Evolutionary conservation across 805 yeast species (phyloP).

Genomic region (Scheffersomyces spartinae): DNA sequence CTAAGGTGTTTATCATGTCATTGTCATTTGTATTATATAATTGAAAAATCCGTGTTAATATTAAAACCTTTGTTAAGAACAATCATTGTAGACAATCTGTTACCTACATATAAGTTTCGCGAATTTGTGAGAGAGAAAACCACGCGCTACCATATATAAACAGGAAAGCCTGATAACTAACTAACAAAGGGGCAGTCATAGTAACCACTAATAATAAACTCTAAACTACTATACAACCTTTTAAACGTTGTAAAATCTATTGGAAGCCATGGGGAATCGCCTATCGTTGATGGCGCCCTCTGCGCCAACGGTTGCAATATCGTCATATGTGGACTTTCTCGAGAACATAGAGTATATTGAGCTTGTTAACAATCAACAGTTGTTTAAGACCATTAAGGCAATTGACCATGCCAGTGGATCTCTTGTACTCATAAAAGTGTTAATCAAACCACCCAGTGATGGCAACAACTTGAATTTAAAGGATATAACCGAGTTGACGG

Average conservation of each 20-base stretch:
- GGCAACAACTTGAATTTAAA: conserved; percentile 12
- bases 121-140: no score
- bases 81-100: conserved; percentile 4
- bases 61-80: no score
- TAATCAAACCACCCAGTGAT: conserved; percentile 54
- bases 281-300: conserved; percentile 80
- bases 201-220: no score
- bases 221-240: no score
- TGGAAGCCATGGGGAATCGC: conserved; percentile 64
- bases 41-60: no score
- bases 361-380: conserved; percentile 70
- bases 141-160: no score
- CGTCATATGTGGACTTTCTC: conserved; percentile 78
- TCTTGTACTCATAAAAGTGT: conserved; percentile 60
- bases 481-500: conserved; percentile 14
- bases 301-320: conserved; percentile 83
- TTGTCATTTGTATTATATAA: not conserved
- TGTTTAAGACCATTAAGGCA: conserved; percentile 78
- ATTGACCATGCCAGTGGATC: conserved; percentile 55
- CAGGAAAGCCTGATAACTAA: no score
- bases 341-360: conserved; percentile 65
- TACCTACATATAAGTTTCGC: no score
- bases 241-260: no score
- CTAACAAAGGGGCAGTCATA: no score
- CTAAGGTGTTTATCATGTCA: conserved; percentile 38